Percentiles rank a stretch among this genome's conserved stretches.
These are phyloP conservation scores for Leishmania gerbilli DNA, from an alignment of 208 protist genomes.

Conservation along the genomic window DNA sequence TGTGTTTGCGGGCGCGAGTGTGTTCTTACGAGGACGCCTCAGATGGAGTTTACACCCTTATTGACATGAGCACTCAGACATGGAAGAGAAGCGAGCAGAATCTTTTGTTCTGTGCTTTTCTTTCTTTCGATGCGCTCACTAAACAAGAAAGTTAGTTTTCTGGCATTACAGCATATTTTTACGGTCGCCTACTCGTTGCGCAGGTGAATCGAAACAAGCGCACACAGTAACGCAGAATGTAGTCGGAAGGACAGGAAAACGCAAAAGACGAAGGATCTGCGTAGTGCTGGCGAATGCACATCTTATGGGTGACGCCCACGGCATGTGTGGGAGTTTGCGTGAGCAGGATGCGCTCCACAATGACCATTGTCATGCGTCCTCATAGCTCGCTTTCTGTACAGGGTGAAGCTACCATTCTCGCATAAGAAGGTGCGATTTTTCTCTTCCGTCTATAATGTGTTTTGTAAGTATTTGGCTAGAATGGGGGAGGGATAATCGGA, in stretches of 20 bases:
- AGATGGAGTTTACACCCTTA: not conserved
- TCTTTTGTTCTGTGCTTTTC: constrained; percentile 9
- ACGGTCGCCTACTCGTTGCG: constrained; percentile 4
- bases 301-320: not conserved
- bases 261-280: too few species aligned
- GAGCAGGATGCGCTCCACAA: not conserved
- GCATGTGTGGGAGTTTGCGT: not conserved
- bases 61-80: not conserved
- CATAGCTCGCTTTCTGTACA: not conserved
- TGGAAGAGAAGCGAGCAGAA: not conserved
- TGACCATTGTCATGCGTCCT: not conserved
- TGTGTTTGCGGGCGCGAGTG: not conserved
- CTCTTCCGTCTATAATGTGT: not conserved
- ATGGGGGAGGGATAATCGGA: not conserved
- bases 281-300: not conserved
- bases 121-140: not conserved
- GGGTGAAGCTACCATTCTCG: not conserved
- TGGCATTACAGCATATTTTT: not conserved
- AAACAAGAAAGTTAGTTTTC: not conserved
- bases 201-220: not conserved
- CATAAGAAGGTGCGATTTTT: not conserved
- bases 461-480: not conserved
- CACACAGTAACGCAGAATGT: not conserved
- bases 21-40: not conserved
- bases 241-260: not conserved